These are phyloP conservation scores for Knoxia roxburghii DNA, from an alignment of 257 asterid species.

Conservation along the genomic window DNA sequence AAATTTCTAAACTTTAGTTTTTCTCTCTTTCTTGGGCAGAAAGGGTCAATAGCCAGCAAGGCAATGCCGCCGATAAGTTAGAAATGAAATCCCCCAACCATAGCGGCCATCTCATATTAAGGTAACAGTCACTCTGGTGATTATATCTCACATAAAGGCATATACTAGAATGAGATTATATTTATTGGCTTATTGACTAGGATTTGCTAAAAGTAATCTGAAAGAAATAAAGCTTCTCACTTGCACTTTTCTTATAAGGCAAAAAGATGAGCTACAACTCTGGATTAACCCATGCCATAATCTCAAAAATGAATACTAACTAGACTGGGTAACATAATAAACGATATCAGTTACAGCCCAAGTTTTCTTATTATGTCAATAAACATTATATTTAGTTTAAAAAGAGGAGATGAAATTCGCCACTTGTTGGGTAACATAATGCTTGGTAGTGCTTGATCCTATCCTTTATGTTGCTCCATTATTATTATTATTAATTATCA, in stretches of 20 bases:
- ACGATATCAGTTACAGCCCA: too few relatives aligned
- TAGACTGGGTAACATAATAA: background rate
- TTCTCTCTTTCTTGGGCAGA: too few relatives aligned
- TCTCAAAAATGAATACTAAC: background rate
- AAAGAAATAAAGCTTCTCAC: background rate
- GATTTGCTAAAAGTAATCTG: background rate
- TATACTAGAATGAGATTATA: background rate
- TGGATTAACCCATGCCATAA: background rate
- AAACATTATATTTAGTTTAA: background rate
- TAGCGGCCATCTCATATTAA: too few relatives aligned
- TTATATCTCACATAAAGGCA: background rate
- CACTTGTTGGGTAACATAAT: background rate
- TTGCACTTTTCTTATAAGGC: background rate
- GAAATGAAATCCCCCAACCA: too few relatives aligned
- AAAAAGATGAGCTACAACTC: background rate
- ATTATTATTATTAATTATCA: too few relatives aligned
- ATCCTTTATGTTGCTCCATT: background rate
- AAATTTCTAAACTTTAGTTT: too few relatives aligned
- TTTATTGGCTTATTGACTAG: background rate
- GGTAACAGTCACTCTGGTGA: too few relatives aligned
- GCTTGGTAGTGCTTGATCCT: background rate
- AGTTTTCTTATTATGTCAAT: background rate
- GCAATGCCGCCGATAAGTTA: too few relatives aligned
- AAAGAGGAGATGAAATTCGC: too few relatives aligned
- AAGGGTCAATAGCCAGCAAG: too few relatives aligned